Evolutionary conservation across 2,329 filamentous ascomycete species (phyloP).

Genomic region (Aspergillus intermedius): DNA sequence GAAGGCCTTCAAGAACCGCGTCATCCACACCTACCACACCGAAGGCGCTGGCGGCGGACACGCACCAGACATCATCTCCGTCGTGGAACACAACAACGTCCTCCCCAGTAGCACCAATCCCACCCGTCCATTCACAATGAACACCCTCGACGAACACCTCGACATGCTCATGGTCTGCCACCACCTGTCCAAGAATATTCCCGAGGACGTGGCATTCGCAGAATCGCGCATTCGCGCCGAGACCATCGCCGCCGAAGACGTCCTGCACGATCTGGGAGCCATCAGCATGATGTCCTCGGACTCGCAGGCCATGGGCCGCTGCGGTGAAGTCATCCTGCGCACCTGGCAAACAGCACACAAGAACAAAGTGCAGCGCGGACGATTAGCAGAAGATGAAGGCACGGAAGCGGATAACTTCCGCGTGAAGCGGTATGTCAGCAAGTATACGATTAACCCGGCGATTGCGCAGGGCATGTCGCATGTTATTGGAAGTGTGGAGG

Average conservation of each 20-base stretch:
- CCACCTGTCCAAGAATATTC: slow-evolving; percentile 84
- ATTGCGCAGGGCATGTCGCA: slow-evolving; percentile 86
- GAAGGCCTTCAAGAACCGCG: slow-evolving; percentile 73
- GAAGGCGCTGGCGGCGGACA: slow-evolving; percentile 93
- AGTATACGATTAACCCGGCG: slow-evolving; percentile 94
- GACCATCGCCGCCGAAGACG: slow-evolving; percentile 94
- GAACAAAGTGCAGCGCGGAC: slow-evolving; percentile 81
- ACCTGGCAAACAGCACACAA: slow-evolving; percentile 98
- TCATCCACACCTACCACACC: slow-evolving; percentile 95
- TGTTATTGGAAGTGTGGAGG: slow-evolving; percentile 76
- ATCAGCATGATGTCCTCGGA: slow-evolving; percentile 98
- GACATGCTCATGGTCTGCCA: slow-evolving; percentile 99
- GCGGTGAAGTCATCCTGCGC: slow-evolving; percentile 83
- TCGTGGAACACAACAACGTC: slow-evolving; percentile 83
- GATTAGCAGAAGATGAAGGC: slow-evolving; percentile 68
- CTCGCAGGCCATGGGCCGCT: slow-evolving; percentile 93
- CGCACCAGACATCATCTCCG: slow-evolving; percentile 90
- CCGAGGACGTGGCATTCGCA: slow-evolving; percentile 91
- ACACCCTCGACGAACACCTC: slow-evolving; percentile 91
- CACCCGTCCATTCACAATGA: slow-evolving; percentile 80
- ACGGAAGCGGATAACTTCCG: slow-evolving; percentile 82
- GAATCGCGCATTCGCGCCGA: slow-evolving; percentile 91
- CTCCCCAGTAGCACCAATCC: slow-evolving; percentile 89
- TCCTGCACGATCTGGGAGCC: slow-evolving; percentile 87
- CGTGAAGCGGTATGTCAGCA: slow-evolving; percentile 87